Evolutionary conservation across 306 rosid genomes (phyloP), one percentile per base, ranked within the genome.

Genomic region (Arachis stenosperma): DNA sequence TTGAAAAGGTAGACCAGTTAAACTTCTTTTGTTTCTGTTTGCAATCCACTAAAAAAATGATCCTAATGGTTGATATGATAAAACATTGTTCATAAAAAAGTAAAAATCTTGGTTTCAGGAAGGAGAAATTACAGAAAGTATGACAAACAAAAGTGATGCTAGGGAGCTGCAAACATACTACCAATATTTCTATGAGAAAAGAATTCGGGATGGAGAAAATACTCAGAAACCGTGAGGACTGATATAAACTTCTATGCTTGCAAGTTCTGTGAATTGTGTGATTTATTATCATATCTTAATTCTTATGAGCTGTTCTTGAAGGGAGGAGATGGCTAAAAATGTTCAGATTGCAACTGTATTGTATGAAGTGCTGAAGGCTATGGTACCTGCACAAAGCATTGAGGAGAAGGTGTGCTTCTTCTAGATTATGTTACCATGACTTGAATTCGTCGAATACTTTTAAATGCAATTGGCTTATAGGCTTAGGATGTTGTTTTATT

Each of bases 251-350:
- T 79, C 50, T 30, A 58, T 54, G 42, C 73, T 65, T 46, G 39
- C 55, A 62, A 51, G 29, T 68, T 78, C 56, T 71, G 41, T 47
- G 69, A 79, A 36, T 78, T 54, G 46, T 60, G 58, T 77, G 46
- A 50, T 60, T 65, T 69, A 6, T 15, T 14, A 48, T 5, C 9
- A 8, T 58, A 14, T 74, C 70, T 77, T 54, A 74, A 11, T 71
- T 78, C 36, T 65, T 73, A 58, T 73, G 50, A 30, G 78, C 56
- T 76, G 52, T 44, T 71, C 65, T 65, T 88, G 83, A 78, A 94
- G 99, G 82, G 99, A 91, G 89, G 99, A 95, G 83, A 91, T 91
- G 92, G 90, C 89, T 44, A 91, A 82, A 84, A 77, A 70, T 73
- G 78, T 78, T 81, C 96, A 88, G 84, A 91, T 84, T 83, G 98